Conservation (phyloP, 441 rosid genomes). For the Biscutella auriculata region DNA sequence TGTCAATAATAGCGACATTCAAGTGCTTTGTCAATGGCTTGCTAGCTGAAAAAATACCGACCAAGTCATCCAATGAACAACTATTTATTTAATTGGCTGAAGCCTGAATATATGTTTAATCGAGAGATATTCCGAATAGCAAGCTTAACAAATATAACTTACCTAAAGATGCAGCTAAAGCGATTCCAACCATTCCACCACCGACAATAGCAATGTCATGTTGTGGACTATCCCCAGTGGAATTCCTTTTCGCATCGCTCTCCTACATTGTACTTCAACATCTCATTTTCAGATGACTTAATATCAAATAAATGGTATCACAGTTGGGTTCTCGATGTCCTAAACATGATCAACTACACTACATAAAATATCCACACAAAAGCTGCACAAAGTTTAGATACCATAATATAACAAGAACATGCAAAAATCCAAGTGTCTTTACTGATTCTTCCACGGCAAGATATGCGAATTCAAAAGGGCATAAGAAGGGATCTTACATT, state of each 20-base stretch:
- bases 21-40: conserved; percentile 77
- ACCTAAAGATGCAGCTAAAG: conserved; percentile 91
- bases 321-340: background rate
- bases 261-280: conserved; percentile 21
- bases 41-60: conserved; percentile 50
- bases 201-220: conserved; percentile 89
- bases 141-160: background rate
- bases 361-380: background rate
- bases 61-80: background rate
- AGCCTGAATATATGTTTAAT: background rate
- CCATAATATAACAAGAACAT: background rate
- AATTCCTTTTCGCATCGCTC: conserved; percentile 21
- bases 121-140: background rate
- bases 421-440: background rate
- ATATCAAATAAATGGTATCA: background rate
- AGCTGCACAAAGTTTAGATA: background rate
- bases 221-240: conserved; percentile 23
- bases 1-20: conserved; percentile 75
- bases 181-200: conserved; percentile 97
- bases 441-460: background rate
- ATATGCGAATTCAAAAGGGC: background rate
- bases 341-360: background rate
- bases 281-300: background rate
- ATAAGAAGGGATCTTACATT: conserved; percentile 21
- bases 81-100: background rate